Conservation (phyloP, 2,329 filamentous ascomycete species). For the Aspergillus niger region DNA sequence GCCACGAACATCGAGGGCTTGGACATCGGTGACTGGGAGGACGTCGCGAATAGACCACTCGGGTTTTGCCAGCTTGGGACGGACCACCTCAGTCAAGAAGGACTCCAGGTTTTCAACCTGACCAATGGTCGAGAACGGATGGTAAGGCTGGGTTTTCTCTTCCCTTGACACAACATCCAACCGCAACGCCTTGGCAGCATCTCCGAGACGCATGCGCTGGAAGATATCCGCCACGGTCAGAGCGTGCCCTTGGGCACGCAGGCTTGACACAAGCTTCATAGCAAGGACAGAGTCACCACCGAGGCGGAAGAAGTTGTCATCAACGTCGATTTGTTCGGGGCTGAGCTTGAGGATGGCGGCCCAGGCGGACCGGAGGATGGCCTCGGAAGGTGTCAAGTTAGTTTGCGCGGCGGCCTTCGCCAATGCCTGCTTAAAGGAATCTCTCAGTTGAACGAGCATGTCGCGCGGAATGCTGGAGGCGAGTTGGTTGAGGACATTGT, state of each 20-base stretch:
- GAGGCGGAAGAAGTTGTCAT: slow-evolving; percentile 63
- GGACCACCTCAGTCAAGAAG: slow-evolving; percentile 51
- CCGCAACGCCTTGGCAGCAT: slow-evolving; percentile 57
- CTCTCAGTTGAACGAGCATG: slow-evolving; percentile 18
- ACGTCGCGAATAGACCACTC: slow-evolving; percentile 57
- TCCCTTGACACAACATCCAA: slow-evolving; percentile 32
- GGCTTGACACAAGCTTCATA: slow-evolving; percentile 56
- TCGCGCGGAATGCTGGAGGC: slow-evolving; percentile 30
- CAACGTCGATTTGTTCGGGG: slow-evolving; percentile 50
- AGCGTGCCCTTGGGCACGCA: slow-evolving; percentile 45
- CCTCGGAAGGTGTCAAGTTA: slow-evolving; percentile 39
- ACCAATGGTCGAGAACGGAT: slow-evolving; percentile 56
- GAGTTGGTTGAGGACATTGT: slow-evolving; percentile 31
- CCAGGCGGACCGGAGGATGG: slow-evolving; percentile 38
- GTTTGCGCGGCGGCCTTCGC: slow-evolving; percentile 29
- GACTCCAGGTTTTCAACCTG: slow-evolving; percentile 33
- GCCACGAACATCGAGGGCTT: slow-evolving; percentile 60
- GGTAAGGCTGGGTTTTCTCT: slow-evolving; percentile 30
- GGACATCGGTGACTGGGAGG: slow-evolving; percentile 59
- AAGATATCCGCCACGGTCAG: slow-evolving; percentile 56
- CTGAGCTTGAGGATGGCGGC: slow-evolving; percentile 30
- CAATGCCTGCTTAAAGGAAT: slow-evolving; percentile 36
- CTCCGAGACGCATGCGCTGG: slow-evolving; percentile 47
- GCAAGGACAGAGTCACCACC: slow-evolving; percentile 63
- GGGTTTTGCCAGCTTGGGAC: slow-evolving; percentile 51